Percentiles rank a stretch among this genome's conserved stretches.
phyloP scores from a whole-genome alignment of 1,284 basidiomycete genomes.

The Caloboletus firmus region DNA sequence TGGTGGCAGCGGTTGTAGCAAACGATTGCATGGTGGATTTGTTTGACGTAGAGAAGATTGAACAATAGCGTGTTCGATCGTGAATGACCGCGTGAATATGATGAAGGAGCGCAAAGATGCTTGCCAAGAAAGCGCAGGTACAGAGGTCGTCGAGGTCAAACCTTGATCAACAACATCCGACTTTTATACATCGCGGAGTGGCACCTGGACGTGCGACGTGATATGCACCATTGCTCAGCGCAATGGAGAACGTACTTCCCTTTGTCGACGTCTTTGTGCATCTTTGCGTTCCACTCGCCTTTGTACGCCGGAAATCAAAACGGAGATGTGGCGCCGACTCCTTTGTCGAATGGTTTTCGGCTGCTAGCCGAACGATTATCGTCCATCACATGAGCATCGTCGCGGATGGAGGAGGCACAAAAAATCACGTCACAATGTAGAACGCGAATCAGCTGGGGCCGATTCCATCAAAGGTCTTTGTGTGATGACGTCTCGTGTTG shows the following conservation, averaged over 20 bases:
- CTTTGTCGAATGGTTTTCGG: slow-evolving; percentile 9
- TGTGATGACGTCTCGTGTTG: not conserved
- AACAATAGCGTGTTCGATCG: not conserved
- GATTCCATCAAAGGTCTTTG: not conserved
- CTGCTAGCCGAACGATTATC: not conserved
- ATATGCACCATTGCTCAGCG: not conserved
- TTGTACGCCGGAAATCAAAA: slow-evolving; percentile 12
- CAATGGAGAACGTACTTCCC: slow-evolving; percentile 1
- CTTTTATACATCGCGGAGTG: slow-evolving; percentile 25
- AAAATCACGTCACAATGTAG: not conserved
- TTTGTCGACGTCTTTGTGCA: slow-evolving; percentile 17
- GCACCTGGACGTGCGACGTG: not conserved
- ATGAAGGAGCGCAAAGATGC: not conserved
- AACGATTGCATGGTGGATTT: slow-evolving; percentile 3
- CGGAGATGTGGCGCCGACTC: not conserved
- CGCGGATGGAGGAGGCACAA: not conserved
- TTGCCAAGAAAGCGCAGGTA: not conserved
- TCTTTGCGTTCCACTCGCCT: slow-evolving; percentile 7
- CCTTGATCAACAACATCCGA: not conserved
- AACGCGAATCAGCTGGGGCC: not conserved
- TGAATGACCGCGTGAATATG: not conserved
- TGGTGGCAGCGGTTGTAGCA: not conserved
- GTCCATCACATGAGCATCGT: not conserved
- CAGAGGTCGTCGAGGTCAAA: not conserved
- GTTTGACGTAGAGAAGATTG: not conserved